Conservation (phyloP, 495 filamentous ascomycete genomes). For the Pseudoneurospora amorphoporcata region DNA sequence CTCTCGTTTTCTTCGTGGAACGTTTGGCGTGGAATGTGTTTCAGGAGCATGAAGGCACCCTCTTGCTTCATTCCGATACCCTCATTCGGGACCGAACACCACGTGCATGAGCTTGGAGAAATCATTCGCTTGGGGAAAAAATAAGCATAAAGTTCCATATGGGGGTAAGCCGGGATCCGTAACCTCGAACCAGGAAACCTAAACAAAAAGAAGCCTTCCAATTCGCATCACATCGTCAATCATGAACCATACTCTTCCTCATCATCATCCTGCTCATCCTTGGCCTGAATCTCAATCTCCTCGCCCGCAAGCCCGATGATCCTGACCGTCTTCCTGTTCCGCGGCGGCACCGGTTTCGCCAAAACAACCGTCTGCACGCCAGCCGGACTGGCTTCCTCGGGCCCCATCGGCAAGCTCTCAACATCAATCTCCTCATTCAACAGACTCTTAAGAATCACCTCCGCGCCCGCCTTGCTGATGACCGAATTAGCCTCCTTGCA, state of each 20-base stretch:
- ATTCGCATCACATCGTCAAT: neutral
- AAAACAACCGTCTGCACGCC: conserved; percentile 78
- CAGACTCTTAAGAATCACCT: conserved; percentile 66
- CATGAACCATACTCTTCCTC: neutral
- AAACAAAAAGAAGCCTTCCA: neutral
- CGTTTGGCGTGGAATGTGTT: neutral
- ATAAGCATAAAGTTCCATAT: neutral
- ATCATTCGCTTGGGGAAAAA: neutral
- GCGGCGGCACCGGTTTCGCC: conserved; percentile 49
- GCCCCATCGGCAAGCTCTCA: conserved; percentile 71
- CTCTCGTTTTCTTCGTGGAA: neutral
- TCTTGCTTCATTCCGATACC: neutral
- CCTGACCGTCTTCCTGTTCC: conserved; percentile 9
- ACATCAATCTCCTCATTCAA: conserved; percentile 67
- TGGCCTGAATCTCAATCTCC: conserved; percentile 3
- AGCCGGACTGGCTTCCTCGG: conserved; percentile 52
- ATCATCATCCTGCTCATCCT: neutral
- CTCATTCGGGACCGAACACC: neutral
- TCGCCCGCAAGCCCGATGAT: conserved; percentile 12
- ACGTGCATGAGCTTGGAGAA: neutral
- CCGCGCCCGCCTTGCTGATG: conserved; percentile 83
- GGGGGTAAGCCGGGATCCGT: neutral
- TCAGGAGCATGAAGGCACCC: neutral
- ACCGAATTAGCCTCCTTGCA: conserved; percentile 86
- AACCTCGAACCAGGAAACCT: neutral